phyloP scores from a whole-genome alignment of 352 stramenopile species.

The Hyphochytrium catenoides region DNA sequence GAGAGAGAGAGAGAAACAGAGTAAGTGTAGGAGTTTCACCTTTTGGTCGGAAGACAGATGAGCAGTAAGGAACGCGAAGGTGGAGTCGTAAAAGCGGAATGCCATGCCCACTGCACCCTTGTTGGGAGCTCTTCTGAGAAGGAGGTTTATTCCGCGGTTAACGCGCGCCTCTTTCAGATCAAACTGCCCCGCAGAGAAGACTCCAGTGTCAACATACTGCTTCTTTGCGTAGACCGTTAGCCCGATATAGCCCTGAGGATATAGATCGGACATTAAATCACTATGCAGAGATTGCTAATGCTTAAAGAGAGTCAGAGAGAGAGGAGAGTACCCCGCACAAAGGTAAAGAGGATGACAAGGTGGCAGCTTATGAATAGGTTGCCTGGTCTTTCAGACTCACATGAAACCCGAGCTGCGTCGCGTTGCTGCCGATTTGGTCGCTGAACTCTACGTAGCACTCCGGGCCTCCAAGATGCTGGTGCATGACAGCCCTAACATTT shows the following conservation, averaged over 20 bases:
- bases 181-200: too few relatives aligned
- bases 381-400: too few relatives aligned
- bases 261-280: too few relatives aligned
- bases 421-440: slow-evolving; percentile 45
- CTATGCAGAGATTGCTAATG: too few relatives aligned
- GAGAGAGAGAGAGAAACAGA: not conserved
- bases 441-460: slow-evolving; percentile 43
- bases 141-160: not conserved
- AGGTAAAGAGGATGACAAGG: too few relatives aligned
- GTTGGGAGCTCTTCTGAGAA: slow-evolving; percentile 51
- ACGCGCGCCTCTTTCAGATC: slow-evolving; percentile 17
- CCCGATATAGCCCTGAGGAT: slow-evolving; percentile 64
- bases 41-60: slow-evolving; percentile 60
- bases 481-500: too few relatives aligned
- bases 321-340: too few relatives aligned
- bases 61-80: slow-evolving; percentile 57
- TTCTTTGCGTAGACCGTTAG: slow-evolving; percentile 38
- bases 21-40: not conserved
- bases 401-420: slow-evolving; percentile 48
- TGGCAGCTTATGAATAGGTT: too few relatives aligned
- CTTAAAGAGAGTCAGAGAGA: too few relatives aligned
- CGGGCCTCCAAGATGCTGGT: slow-evolving; percentile 11
- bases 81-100: slow-evolving; percentile 60
- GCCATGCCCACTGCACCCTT: slow-evolving; percentile 66
- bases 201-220: too few relatives aligned